phyloP scores from a whole-genome alignment of 371 early-diverging fungal genomes.

The Chytridium lagenaria region DNA sequence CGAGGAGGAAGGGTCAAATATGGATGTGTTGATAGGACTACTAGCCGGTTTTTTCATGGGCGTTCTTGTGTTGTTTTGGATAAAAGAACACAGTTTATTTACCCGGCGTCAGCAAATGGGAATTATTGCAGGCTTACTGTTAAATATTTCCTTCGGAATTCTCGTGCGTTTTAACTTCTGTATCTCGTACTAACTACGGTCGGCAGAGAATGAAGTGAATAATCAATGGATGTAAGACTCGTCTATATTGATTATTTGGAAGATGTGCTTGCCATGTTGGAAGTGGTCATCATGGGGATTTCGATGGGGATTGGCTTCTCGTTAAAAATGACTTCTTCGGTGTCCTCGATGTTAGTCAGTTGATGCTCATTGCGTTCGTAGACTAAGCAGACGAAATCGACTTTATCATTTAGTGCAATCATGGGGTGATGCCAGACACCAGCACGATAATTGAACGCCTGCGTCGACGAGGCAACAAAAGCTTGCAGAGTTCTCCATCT shows the following conservation, averaged over 20 bases:
- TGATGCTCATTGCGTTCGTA: conserved; percentile 32
- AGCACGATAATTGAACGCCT: conserved; percentile 83
- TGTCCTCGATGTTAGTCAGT: conserved; percentile 32
- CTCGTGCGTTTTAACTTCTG: conserved; percentile 27
- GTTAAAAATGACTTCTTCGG: conserved; percentile 38
- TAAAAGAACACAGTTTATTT: conserved; percentile 67
- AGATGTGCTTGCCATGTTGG: neutral
- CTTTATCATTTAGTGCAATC: conserved; percentile 60
- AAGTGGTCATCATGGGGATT: neutral
- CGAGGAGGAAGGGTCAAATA: conserved; percentile 62
- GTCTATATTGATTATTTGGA: conserved; percentile 1
- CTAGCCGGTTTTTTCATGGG: conserved; percentile 73
- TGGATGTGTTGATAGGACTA: conserved; percentile 71
- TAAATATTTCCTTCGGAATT: conserved; percentile 71
- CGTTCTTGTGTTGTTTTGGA: conserved; percentile 70
- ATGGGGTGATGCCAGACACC: conserved; percentile 93
- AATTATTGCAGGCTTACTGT: conserved; percentile 68
- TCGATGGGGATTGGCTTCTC: neutral
- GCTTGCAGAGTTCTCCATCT: conserved; percentile 73
- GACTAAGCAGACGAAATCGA: conserved; percentile 44
- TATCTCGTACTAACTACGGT: too few species aligned
- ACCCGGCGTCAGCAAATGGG: conserved; percentile 72
- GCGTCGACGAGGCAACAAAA: conserved; percentile 72
- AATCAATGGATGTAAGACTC: neutral
- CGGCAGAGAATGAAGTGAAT: too few species aligned